A percentile compares a stretch with the other conserved stretches of the same genome.
Conservation (phyloP, 768 basidiomycete genomes). For the Cystobasidium onofrii region DNA sequence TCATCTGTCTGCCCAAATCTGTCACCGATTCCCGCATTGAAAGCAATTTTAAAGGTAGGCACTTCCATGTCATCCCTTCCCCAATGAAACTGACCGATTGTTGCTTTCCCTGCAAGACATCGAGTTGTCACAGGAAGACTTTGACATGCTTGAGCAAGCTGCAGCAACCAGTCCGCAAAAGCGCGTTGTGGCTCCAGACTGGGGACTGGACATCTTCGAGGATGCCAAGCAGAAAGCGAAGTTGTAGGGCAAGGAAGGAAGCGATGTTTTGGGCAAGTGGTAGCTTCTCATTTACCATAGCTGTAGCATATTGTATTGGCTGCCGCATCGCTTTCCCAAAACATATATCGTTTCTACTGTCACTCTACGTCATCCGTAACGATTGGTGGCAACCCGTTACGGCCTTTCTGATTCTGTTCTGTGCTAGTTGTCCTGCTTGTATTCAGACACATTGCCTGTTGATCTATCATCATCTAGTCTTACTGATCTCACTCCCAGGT, state of each 20-base stretch:
- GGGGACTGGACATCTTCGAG: constrained; percentile 56
- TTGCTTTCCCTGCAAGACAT: constrained; percentile 39
- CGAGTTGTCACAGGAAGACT: constrained; percentile 47
- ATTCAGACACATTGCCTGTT: too few species aligned
- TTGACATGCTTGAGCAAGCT: constrained; percentile 52
- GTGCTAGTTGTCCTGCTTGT: too few species aligned
- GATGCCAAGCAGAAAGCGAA: constrained; percentile 41
- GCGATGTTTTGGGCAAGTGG: too few species aligned
- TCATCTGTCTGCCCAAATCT: constrained; percentile 68
- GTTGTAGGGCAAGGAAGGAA: not conserved
- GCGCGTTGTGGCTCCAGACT: constrained; percentile 57
- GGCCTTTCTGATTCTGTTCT: too few species aligned
- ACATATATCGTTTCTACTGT: too few species aligned
- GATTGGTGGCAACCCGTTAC: too few species aligned
- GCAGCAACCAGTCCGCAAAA: constrained; percentile 55
- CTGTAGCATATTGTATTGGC: not conserved
- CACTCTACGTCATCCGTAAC: too few species aligned
- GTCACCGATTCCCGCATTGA: constrained; percentile 61
- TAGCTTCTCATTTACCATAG: not conserved
- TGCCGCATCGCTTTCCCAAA: too few species aligned
- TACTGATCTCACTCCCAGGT: too few species aligned
- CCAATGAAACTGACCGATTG: not conserved
- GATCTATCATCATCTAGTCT: too few species aligned
- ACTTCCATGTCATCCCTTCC: not conserved
- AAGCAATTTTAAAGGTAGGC: constrained; percentile 61